These are phyloP conservation scores for Pythium rishiriense DNA, from an alignment of 352 stramenopile species.

Conservation along the genomic window DNA sequence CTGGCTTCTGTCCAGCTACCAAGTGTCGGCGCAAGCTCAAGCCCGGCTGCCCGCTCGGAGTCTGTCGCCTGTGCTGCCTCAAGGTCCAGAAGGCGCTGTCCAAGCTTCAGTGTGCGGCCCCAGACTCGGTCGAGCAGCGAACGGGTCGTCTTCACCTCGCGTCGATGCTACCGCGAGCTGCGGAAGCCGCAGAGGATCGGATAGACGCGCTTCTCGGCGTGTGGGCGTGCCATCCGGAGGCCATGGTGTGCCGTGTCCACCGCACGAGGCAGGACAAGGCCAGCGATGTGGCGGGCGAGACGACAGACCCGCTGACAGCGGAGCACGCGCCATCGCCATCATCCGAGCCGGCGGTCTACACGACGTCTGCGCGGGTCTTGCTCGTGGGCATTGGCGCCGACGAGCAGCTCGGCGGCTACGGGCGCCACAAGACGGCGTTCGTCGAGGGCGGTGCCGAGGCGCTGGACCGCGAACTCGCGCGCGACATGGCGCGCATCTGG, in stretches of 20 bases:
- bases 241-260: constrained; percentile 37
- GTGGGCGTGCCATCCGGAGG: neutral
- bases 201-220: constrained; percentile 21
- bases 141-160: constrained; percentile 25
- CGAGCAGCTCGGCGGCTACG: constrained; percentile 95
- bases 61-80: constrained; percentile 59
- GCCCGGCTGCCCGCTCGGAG: constrained; percentile 35
- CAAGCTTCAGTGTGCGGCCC: constrained; percentile 12
- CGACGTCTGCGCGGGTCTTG: constrained; percentile 67
- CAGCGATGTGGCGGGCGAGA: neutral
- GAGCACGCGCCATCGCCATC: too few species aligned
- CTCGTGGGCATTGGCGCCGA: constrained; percentile 94
- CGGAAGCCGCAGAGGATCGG: constrained; percentile 17
- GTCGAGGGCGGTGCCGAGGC: constrained; percentile 43
- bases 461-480: constrained; percentile 82
- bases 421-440: constrained; percentile 91
- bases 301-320: neutral
- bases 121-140: neutral
- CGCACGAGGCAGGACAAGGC: constrained; percentile 17
- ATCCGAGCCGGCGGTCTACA: constrained; percentile 30
- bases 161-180: constrained; percentile 21
- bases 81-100: constrained; percentile 38
- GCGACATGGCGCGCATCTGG: constrained; percentile 92
- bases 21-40: constrained; percentile 52
- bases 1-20: constrained; percentile 33